Conservation (phyloP, 805 yeast species). For the Wickerhamiella dianesei region DNA sequence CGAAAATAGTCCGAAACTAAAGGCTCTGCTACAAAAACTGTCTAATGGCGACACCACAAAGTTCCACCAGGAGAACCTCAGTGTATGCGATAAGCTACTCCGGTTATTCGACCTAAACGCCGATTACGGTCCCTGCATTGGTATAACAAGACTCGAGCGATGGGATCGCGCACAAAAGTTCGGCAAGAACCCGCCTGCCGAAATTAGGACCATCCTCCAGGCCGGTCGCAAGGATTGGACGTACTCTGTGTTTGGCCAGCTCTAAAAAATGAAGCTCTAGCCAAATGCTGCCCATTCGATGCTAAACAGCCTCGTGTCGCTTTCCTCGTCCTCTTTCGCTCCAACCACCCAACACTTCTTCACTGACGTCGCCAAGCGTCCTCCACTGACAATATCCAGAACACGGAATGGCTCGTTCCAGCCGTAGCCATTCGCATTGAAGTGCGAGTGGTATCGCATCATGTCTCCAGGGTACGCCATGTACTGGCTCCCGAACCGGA, state of each 20-base stretch:
- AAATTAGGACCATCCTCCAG: constrained; percentile 22
- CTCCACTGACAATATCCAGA: constrained; percentile 59
- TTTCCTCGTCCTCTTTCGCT: constrained; percentile 24
- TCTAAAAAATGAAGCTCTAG: constrained; percentile 23
- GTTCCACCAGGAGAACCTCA: constrained; percentile 23
- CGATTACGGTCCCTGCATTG: constrained; percentile 29
- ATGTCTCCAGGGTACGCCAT: constrained; percentile 95
- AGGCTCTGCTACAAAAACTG: constrained; percentile 5
- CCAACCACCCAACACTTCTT: constrained; percentile 65
- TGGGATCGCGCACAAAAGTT: constrained; percentile 28
- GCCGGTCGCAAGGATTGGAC: constrained; percentile 10
- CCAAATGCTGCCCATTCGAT: constrained; percentile 98
- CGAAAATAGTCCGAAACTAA: neutral
- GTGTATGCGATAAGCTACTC: constrained; percentile 23
- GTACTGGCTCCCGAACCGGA: constrained; percentile 80
- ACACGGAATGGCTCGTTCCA: constrained; percentile 43
- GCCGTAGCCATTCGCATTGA: constrained; percentile 43
- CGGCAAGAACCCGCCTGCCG: constrained; percentile 27
- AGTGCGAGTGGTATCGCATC: constrained; percentile 74
- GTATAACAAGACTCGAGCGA: constrained; percentile 27
- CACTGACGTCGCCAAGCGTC: constrained; percentile 83
- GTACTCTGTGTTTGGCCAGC: constrained; percentile 12
- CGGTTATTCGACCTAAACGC: constrained; percentile 25
- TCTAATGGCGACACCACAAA: constrained; percentile 4
- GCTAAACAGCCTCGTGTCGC: constrained; percentile 36